Percentiles rank a stretch among this genome's conserved stretches.
phyloP scores from a whole-genome alignment of 306 rosid species.

The Vigna unguiculata region DNA sequence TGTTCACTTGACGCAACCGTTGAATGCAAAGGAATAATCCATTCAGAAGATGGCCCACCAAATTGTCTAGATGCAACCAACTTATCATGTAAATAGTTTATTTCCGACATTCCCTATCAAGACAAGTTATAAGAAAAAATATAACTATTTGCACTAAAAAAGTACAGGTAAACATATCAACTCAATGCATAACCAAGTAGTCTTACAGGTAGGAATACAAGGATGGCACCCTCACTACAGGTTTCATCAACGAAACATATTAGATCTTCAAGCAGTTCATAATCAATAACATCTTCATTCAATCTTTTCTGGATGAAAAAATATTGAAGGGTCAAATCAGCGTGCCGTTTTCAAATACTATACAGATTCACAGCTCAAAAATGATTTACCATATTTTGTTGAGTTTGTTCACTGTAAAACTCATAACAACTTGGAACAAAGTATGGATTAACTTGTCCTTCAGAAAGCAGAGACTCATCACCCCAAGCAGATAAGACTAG shows the following conservation, averaged over 20 bases:
- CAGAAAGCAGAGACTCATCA: conserved; percentile 85
- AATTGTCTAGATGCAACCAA: conserved; percentile 81
- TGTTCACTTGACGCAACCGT: conserved; percentile 79
- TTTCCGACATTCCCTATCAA: conserved; percentile 84
- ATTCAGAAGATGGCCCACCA: conserved; percentile 89
- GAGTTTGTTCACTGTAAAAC: conserved; percentile 78
- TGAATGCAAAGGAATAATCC: conserved; percentile 95
- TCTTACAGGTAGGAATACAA: conserved; percentile 94
- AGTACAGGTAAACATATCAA: conserved; percentile 12
- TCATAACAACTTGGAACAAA: conserved; percentile 67
- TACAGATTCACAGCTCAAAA: conserved; percentile 38
- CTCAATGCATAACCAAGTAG: conserved; percentile 41
- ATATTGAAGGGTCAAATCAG: conserved; percentile 37
- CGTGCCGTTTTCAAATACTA: conserved; percentile 17
- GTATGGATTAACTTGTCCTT: conserved; percentile 69
- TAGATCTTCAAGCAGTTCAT: conserved; percentile 91
- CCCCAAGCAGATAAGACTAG: conserved; percentile 93
- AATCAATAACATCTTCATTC: conserved; percentile 92
- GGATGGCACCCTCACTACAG: conserved; percentile 82
- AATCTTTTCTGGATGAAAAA: conserved; percentile 67
- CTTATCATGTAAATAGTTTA: conserved; percentile 72
- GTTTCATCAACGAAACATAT: conserved; percentile 82
- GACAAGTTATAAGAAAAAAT: conserved; percentile 35
- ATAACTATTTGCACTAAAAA: conserved; percentile 23
- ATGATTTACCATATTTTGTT: conserved; percentile 71